Percentiles rank a stretch among this genome's conserved stretches.
These are phyloP conservation scores for Thuidium tamariscinum DNA, from an alignment of 225 moss, liverwort and hornwort genomes.

Conservation along the genomic window DNA sequence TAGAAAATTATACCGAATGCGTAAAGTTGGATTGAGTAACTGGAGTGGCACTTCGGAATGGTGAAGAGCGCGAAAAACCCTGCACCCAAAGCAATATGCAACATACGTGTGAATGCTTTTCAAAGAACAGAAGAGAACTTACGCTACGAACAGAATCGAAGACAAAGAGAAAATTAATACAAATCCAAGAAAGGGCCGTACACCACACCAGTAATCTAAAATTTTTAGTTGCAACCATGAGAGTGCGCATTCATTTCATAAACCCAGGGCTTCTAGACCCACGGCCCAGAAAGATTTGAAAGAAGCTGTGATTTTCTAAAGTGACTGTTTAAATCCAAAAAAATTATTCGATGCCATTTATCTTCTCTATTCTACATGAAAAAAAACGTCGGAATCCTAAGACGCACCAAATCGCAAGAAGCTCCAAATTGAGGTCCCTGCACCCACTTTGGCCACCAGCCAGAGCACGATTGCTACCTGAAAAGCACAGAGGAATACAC, in stretches of 20 bases:
- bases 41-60: conserved; percentile 64
- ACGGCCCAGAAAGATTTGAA: background rate
- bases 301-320: background rate
- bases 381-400: background rate
- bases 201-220: background rate
- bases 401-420: conserved; percentile 66
- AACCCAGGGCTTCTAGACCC: background rate
- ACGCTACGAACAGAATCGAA: background rate
- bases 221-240: background rate
- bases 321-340: background rate
- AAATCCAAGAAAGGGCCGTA: background rate
- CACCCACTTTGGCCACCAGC: conserved; percentile 75
- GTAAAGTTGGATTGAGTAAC: conserved; percentile 70
- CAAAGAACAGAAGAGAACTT: background rate
- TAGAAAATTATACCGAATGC: conserved; percentile 44
- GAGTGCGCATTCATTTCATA: background rate
- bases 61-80: conserved; percentile 72
- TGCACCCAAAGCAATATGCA: conserved; percentile 16
- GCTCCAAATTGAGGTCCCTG: conserved; percentile 76
- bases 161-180: background rate
- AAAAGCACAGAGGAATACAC: background rate
- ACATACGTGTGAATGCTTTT: background rate
- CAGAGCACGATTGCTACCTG: conserved; percentile 87
- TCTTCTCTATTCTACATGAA: background rate
- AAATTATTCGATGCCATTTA: background rate